Evolutionary conservation across 176 grass and related monocot genomes (phyloP), one percentile per base, ranked within the genome.

Genomic region (Aechmea fasciata): DNA sequence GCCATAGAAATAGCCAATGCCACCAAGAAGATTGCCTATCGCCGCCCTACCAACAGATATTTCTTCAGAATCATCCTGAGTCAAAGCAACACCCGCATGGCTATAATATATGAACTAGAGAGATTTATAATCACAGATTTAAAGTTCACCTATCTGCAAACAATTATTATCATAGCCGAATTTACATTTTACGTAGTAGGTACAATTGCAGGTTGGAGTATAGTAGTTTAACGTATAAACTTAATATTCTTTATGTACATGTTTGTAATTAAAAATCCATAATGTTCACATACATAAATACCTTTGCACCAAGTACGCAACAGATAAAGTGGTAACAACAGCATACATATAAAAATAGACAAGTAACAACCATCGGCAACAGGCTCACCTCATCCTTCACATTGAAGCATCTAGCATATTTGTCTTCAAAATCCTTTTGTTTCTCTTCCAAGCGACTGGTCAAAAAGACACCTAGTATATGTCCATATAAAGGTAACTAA

Each of bases 1-100:
- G 65, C 94, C 94, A 47, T 83, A 92, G 87, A 97, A 97, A 63
- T 90, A 97, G 65, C 94, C 94, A 67, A 97, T 75, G 18, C 94
- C 87, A 51, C 94, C 94, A 67, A 97, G 79, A 68, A 97, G 84
- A 87, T 83, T 97, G 66, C 81, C 85, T 48, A 93, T 85, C 51
- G 94, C 94, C 73, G 89, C 79, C 82, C 81, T 83, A 59, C 94
- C 94, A 71, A 85, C 86, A 68, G 73, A 65, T 65, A 85, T 69
- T 62, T 84, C 71, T 78, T 81, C 85, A 72, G 80, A 71, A 77
- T 76, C 57, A 28, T 87, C 76, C 89, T 93, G 83, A 62, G 83
- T 80, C 57, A 69, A 76, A 77, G 66, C 20, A 77, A 63, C 25
- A 81, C 17, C 48, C 51, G 50, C 19, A 69, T 81, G 51, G 70